A percentile compares a stretch with the other conserved stretches of the same genome.
These are phyloP conservation scores for sorghum (Sorghum bicolor) DNA, from an alignment of 176 grass and related monocot species.

Conservation along the genomic window DNA sequence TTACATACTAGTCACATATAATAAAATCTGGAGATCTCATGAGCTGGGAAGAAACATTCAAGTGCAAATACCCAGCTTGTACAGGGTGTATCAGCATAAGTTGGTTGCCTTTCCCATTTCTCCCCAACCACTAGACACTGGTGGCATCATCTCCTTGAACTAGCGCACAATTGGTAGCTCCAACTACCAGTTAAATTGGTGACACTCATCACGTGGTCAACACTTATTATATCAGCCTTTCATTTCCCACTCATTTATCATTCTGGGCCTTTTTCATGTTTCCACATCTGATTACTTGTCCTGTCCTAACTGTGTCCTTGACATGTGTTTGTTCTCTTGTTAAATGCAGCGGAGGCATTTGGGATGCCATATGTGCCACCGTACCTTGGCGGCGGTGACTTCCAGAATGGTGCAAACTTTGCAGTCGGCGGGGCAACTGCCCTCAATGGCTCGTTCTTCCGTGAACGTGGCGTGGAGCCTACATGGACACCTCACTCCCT, in stretches of 20 bases:
- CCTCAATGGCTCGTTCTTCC: constrained; percentile 58
- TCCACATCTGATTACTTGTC: constrained; percentile 8
- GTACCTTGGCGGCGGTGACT: constrained; percentile 60
- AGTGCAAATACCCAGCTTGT: constrained; percentile 13
- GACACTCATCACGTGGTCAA: constrained; percentile 41
- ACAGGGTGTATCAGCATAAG: constrained; percentile 21
- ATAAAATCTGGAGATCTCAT: not conserved
- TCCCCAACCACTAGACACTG: constrained; percentile 29
- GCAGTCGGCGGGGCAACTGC: constrained; percentile 78
- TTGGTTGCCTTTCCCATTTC: constrained; percentile 14
- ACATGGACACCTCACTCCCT: constrained; percentile 67
- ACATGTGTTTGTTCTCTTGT: constrained; percentile 23
- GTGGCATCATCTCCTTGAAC: constrained; percentile 31
- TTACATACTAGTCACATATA: not conserved
- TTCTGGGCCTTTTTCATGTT: constrained; percentile 7
- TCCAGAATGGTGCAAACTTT: constrained; percentile 74
- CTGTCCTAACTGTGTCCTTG: not conserved
- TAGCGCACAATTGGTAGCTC: constrained; percentile 30
- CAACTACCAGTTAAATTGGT: constrained; percentile 35
- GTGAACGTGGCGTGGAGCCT: constrained; percentile 48
- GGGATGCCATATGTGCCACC: constrained; percentile 68
- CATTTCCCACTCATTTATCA: not conserved
- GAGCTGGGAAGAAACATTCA: not conserved
- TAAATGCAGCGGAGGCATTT: constrained; percentile 66
- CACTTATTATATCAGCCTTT: constrained; percentile 20